phyloP scores from a whole-genome alignment of 2,329 filamentous ascomycete species.

The Ascochyta pisi region DNA sequence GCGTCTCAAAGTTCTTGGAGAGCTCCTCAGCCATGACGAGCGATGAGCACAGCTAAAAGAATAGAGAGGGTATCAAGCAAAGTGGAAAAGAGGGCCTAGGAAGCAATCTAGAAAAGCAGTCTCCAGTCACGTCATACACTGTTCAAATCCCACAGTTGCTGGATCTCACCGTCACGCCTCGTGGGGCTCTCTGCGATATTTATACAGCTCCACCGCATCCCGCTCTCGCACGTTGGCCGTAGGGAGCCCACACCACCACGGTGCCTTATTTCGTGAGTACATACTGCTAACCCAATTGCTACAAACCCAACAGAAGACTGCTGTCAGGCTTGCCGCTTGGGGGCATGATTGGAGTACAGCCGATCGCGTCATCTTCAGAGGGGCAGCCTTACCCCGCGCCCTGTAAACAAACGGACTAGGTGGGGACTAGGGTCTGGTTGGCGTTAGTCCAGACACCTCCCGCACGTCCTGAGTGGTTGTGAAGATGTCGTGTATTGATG shows the following conservation, averaged over 20 bases:
- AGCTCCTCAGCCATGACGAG: slow-evolving; percentile 48
- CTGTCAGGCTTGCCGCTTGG: slow-evolving; percentile 8
- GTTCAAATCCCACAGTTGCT: slow-evolving; percentile 11
- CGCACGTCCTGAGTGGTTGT: too few relatives aligned
- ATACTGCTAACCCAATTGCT: background rate
- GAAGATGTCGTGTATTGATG: background rate
- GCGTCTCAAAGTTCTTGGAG: slow-evolving; percentile 57
- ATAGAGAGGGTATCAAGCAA: too few relatives aligned
- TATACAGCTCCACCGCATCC: slow-evolving; percentile 1
- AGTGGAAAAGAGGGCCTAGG: slow-evolving; percentile 26
- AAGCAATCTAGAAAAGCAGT: slow-evolving; percentile 24
- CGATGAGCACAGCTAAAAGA: background rate
- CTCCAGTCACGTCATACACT: slow-evolving; percentile 36
- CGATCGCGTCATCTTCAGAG: slow-evolving; percentile 13
- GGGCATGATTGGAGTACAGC: slow-evolving; percentile 10
- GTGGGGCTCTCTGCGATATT: background rate
- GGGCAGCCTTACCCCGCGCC: slow-evolving; percentile 14
- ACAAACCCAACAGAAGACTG: background rate
- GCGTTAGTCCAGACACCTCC: background rate
- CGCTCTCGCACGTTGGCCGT: slow-evolving; percentile 1
- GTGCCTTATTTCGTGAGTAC: background rate
- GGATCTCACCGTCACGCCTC: slow-evolving; percentile 5
- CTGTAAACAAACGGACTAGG: slow-evolving; percentile 11
- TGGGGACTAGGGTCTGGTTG: slow-evolving; percentile 4
- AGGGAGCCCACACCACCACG: slow-evolving; percentile 1